Percentiles rank a stretch among this genome's conserved stretches.
These are phyloP conservation scores for Leccinum pellstonianum DNA, from an alignment of 768 basidiomycete species.

Conservation along the genomic window DNA sequence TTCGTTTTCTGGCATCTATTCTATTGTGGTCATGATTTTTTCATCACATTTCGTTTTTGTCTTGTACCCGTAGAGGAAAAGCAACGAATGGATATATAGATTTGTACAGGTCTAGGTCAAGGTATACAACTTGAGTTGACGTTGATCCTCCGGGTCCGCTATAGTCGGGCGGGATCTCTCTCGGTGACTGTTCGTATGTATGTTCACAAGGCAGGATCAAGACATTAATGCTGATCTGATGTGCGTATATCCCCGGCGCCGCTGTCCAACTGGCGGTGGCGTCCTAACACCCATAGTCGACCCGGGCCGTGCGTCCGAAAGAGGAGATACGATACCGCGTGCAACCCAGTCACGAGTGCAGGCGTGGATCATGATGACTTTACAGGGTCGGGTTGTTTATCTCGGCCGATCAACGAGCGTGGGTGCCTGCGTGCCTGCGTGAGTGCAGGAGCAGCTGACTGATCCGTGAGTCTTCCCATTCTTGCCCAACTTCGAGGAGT, in stretches of 20 bases:
- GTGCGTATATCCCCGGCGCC: background rate
- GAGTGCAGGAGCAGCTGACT: background rate
- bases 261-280: background rate
- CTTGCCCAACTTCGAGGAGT: background rate
- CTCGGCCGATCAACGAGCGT: background rate
- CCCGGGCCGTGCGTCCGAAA: background rate
- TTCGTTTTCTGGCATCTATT: background rate
- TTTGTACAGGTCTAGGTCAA: background rate
- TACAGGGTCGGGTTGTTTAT: background rate
- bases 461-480: background rate
- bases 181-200: background rate
- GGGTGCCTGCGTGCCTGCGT: background rate
- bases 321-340: background rate
- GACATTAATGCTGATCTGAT: background rate
- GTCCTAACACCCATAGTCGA: background rate
- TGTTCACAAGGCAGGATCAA: background rate
- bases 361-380: background rate
- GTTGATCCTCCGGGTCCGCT: too few relatives aligned
- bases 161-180: background rate
- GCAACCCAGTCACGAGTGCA: background rate
- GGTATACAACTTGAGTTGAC: background rate
- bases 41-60: background rate
- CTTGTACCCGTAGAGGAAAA: slow-evolving; percentile 10
- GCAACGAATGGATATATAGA: background rate
- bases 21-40: background rate